Conservation (phyloP, 208 protist species). For the Trypanosoma melophagium region DNA sequence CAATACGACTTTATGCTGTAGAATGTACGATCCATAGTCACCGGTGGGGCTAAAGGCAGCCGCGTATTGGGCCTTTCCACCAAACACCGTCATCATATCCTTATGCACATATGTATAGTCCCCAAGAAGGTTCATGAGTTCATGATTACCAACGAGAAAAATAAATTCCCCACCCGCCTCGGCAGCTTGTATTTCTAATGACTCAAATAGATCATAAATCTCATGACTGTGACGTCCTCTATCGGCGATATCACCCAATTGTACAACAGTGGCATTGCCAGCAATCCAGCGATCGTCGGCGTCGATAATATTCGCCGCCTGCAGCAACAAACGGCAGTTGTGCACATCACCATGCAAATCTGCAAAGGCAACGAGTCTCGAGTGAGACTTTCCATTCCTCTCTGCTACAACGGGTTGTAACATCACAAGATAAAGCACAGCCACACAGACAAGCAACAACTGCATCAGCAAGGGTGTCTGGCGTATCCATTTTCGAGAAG, state of each 20-base stretch:
- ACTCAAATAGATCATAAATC: slow-evolving; percentile 50
- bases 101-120: slow-evolving; percentile 28
- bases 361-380: slow-evolving; percentile 51
- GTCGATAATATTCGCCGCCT: slow-evolving; percentile 42
- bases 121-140: slow-evolving; percentile 53
- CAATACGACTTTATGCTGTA: slow-evolving; percentile 32
- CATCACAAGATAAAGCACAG: background rate
- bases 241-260: slow-evolving; percentile 71
- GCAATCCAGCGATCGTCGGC: slow-evolving; percentile 34
- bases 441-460: too few species aligned
- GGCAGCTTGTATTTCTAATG: slow-evolving; percentile 34
- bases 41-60: slow-evolving; percentile 35
- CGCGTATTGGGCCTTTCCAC: slow-evolving; percentile 23
- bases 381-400: background rate
- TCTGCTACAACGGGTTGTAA: background rate
- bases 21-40: slow-evolving; percentile 43
- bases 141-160: slow-evolving; percentile 71
- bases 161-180: slow-evolving; percentile 51
- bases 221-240: slow-evolving; percentile 37
- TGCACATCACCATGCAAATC: slow-evolving; percentile 64
- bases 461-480: too few species aligned
- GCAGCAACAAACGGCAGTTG: slow-evolving; percentile 34
- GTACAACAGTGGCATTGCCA: slow-evolving; percentile 51
- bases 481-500: too few species aligned
- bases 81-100: slow-evolving; percentile 25